Conservation (phyloP, 176 grass and related monocot genomes). For the Hordeum vulgare region MorexV3_pseudomolecules_assembly NC_058524.1:212697640-212698139, state of each 20-base stretch:
- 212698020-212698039: neutral
- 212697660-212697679: too few relatives aligned
- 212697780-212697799: too few relatives aligned
- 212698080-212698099: neutral
- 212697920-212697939: neutral
- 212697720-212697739: too few relatives aligned
- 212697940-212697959: neutral
- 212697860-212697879: conserved; percentile 74
- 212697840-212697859: neutral
- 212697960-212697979: neutral
- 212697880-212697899: neutral
- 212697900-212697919: neutral
- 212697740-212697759: too few relatives aligned
- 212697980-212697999: neutral
- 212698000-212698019: neutral
- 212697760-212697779: too few relatives aligned
- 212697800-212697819: too few relatives aligned
- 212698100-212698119: neutral
- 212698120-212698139: neutral
- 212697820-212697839: too few relatives aligned
- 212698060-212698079: neutral
- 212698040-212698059: neutral
- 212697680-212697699: too few relatives aligned
- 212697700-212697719: too few relatives aligned
- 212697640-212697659: too few relatives aligned